A percentile compares a stretch with the other conserved stretches of the same genome.
Evolutionary conservation across 176 grass and related monocot species (phyloP).

Genomic region (Juncus inflexus): DNA sequence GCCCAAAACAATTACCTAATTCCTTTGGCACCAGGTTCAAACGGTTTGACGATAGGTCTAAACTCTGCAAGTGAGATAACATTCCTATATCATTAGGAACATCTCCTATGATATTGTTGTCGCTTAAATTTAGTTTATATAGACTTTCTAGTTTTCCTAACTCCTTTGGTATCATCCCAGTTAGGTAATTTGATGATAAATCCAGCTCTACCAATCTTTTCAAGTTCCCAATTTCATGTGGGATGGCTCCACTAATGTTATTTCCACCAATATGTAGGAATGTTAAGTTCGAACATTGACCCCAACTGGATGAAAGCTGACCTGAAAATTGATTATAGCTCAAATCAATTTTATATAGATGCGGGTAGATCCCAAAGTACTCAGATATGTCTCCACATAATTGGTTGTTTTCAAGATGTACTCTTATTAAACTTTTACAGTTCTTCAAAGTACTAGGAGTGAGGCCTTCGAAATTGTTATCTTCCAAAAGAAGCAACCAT

Average conservation of each 20-base stretch:
- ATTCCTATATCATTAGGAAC: constrained; percentile 12
- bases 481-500: constrained; percentile 8
- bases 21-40: neutral
- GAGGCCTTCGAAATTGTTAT: constrained; percentile 33
- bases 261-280: constrained; percentile 16
- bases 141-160: neutral
- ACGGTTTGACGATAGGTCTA: constrained; percentile 19
- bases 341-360: constrained; percentile 28
- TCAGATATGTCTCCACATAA: constrained; percentile 28
- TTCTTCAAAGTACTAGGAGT: constrained; percentile 33
- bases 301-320: constrained; percentile 7
- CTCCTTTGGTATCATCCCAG: neutral
- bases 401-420: constrained; percentile 31
- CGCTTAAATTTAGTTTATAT: neutral
- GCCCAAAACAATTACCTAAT: constrained; percentile 17
- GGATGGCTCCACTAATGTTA: constrained; percentile 20
- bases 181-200: constrained; percentile 24
- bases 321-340: constrained; percentile 27
- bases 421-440: constrained; percentile 10
- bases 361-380: constrained; percentile 8
- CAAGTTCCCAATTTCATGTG: constrained; percentile 28
- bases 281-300: neutral
- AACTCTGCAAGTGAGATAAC: neutral
- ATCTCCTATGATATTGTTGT: constrained; percentile 1
- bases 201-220: neutral